Evolutionary conservation across 352 stramenopile species (phyloP), one percentile per base, ranked within the genome.

Genomic region (Phytophthora uliginosa): DNA sequence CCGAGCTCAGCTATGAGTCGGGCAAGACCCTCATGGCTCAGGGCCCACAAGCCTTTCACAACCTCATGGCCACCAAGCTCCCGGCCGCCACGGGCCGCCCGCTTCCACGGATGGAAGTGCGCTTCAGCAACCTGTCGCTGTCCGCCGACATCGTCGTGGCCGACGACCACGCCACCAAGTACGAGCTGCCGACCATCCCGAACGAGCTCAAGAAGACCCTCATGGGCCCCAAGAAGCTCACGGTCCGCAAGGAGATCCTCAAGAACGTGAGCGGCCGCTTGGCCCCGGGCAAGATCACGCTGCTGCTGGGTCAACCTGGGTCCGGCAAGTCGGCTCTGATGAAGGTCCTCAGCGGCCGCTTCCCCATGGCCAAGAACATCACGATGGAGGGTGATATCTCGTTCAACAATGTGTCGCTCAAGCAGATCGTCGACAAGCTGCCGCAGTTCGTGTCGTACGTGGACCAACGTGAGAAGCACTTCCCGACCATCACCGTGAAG

Each of bases 381-480:
- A 51, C 28, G 0, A 50, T 69, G 20, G 62, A 69, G 54, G 62
- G 62, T 1, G 62, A 57, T 8, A 20, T 63, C 20, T 63, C 62
- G 12, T 69, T 52, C 51, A 69, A 69, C 36, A 69, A 48, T 40
- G 65, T 53, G 0, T n/a, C n/a, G 15, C 71, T 26, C 31, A 33
- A 42, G 33, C 34, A 48, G 38, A 76, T 18, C 54, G 24, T 33
- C 24, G 22, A 55, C 12, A 12, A 76, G 50, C 20, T 69, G 15
- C 24, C 82, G 26, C 80, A 86, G 53, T 74, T 85, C 58, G 53
- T 74, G 22, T 61, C 80, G 17, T 90, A 90, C 67, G 79, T 86
- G 26, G 68, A 64, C 18, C 81, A 90, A 54, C 69, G 59, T 5
- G 79, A 89, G 58, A 79, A 80, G 42, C 83, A 89, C 63, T 86